Evolutionary conservation across 257 asterid genomes (phyloP), one percentile per base, ranked within the genome.

Genomic region (Scutellaria baicalensis): DNA sequence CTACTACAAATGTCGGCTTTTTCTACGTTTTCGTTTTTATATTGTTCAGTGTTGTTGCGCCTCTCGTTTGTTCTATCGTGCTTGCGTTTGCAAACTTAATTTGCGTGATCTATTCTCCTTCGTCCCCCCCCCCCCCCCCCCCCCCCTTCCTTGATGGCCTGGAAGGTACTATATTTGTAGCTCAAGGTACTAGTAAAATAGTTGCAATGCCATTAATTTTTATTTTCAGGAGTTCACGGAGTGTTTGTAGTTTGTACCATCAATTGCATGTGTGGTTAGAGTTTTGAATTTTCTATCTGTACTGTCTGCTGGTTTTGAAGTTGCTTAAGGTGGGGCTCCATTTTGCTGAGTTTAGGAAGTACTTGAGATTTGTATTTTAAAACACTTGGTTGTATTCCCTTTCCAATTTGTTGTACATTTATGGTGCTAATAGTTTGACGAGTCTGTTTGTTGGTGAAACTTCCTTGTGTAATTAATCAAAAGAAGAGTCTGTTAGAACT

Each of bases 31-130:
- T 54, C 1, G 8, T 12, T 43, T n/a, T 20, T 6, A 3, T 66
- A 7, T 18, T 13, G 3, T 51, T 9, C 58, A 27, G 59, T 47
- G 48, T 44, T 48, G 66, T 42, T 71, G 80, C 61, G 40, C 76
- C 42, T 44, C 33, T 48, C 45, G 65, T 66, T 64, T 52, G 16
- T 17, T 33, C 50, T 27, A 48, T 68, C 66, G 56, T 65, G 42
- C 74, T 57, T 18, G 21, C 23, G 52, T 11, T 67, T 58, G 16
- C 9, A 27, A 57, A n/a, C 47, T 10, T 21, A 14, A 13, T 17
- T 60, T 66, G 36, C 23, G 21, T 12, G 39, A 51, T 74, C 48
- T 61, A 57, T 47, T 71, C 12, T 8, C 44, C 18, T 12, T n/a
- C n/a, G n/a, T n/a, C n/a, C n/a, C n/a, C n/a, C n/a, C n/a, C n/a